Evolutionary conservation across 805 yeast species (phyloP), one percentile per base, ranked within the genome.

Genomic region (Sugiyamaella americana): DNA sequence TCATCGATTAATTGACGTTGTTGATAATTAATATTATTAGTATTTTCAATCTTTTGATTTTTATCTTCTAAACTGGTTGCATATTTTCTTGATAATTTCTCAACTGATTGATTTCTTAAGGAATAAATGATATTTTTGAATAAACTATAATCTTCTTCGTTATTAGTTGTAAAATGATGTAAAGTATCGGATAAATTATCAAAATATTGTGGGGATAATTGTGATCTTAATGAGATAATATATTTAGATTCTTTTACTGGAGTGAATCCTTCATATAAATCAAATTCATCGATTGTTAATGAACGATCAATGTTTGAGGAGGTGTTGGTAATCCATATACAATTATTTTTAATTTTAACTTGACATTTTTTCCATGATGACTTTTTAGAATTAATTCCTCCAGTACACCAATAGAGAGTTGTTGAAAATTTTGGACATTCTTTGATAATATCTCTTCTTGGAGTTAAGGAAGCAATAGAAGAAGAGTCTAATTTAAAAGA

Each of bases 381-480:
- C 18, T 37, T 47, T 23, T 32, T 39, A 26, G 11, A 8, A 6
- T 44, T 47, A 17, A 49, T 44, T 6, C 54, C 55, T 21, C 42
- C 48, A 37, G 24, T 21, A 17, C 38, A 42, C 42, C 47, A 44
- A 26, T 18, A 16, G 6, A 23, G 37, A 26, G 47, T 18, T 10
- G 26, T 19, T 10, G 42, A n/a, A 51, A 55, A 26, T 40, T 47
- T 11, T 38, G 45, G 34, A 53, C 46, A 30, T 41, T 50, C 53
- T 17, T 48, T 41, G 36, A 59, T 47, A 49, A 61, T 51, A 44
- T 60, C 66, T 4, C 66, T 53, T 4, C 66, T 55, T 3, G 66
- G 65, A 21, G 52, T 56, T 16, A 62, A 49, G n/a, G 57, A 58
- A 24, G 66, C 66, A 5, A 60, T 49, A 26, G 64, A 59, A 24